Percentiles rank a stretch among this genome's conserved stretches.
phyloP scores from a whole-genome alignment of 805 yeast genomes.

The Candida hungchunana region DNA sequence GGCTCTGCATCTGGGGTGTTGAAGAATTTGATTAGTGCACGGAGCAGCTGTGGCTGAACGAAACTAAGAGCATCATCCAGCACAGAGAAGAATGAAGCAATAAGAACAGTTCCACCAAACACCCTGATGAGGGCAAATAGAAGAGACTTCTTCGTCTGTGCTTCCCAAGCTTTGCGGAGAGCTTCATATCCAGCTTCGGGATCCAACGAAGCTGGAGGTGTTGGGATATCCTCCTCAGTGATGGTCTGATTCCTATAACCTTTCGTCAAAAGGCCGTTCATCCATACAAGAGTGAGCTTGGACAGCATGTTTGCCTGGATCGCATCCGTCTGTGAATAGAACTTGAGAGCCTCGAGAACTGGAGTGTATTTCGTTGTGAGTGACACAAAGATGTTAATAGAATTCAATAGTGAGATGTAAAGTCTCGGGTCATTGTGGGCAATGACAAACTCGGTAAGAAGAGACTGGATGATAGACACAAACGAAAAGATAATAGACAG shows the following conservation, averaged over 20 bases:
- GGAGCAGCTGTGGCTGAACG: conserved; percentile 80
- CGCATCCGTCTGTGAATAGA: conserved; percentile 35
- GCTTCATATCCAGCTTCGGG: conserved; percentile 46
- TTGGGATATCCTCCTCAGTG: conserved; percentile 65
- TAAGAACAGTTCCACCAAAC: conserved; percentile 66
- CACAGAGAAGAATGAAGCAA: conserved; percentile 71
- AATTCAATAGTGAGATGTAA: conserved; percentile 10
- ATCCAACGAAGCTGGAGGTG: conserved; percentile 63
- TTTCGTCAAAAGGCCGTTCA: conserved; percentile 75
- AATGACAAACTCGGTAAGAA: conserved; percentile 27
- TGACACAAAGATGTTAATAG: conserved; percentile 7
- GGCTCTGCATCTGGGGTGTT: conserved; percentile 36
- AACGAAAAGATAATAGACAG: conserved; percentile 43
- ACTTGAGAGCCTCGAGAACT: conserved; percentile 38
- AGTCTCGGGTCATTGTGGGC: conserved; percentile 25
- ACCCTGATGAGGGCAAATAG: conserved; percentile 58
- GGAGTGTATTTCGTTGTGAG: conserved; percentile 31
- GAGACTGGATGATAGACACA: conserved; percentile 39
- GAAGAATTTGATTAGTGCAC: conserved; percentile 58
- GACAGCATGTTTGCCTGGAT: conserved; percentile 70
- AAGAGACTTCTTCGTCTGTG: conserved; percentile 49
- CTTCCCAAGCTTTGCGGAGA: conserved; percentile 59
- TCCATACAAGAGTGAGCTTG: conserved; percentile 81
- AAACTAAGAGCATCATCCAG: conserved; percentile 78
- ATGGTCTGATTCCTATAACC: conserved; percentile 58